phyloP scores from a whole-genome alignment of 371 early-diverging fungal genomes.

The Mortierella sp. region DNA sequence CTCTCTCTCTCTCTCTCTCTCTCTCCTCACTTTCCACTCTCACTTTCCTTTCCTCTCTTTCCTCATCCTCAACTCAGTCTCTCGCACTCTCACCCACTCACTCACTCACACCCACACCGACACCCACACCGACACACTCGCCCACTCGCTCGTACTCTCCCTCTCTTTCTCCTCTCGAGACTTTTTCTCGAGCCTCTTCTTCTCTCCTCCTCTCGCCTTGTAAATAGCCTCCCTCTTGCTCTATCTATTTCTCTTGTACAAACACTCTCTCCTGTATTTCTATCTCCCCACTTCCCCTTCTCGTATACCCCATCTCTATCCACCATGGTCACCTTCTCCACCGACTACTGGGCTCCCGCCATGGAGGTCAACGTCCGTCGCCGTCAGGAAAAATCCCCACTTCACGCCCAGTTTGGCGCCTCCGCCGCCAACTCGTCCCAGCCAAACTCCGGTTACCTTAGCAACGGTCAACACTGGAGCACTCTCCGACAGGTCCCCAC shows the following conservation, averaged over 20 bases:
- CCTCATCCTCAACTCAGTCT: no score
- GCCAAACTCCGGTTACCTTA: constrained; percentile 3
- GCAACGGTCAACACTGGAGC: constrained; percentile 25
- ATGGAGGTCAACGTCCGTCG: constrained; percentile 58
- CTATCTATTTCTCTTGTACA: constrained; percentile 1
- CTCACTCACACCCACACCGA: background rate
- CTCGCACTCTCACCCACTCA: background rate
- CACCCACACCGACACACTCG: background rate
- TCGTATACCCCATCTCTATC: background rate
- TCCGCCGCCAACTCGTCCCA: background rate
- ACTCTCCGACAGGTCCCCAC: constrained; percentile 44
- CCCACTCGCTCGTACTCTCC: background rate
- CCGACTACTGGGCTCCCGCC: constrained; percentile 61
- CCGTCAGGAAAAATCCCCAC: constrained; percentile 44
- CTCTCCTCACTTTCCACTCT: background rate
- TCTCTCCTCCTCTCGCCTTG: background rate
- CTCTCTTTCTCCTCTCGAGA: background rate
- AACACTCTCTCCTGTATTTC: background rate
- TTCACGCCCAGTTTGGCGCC: constrained; percentile 3
- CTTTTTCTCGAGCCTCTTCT: background rate
- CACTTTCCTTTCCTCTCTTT: no score
- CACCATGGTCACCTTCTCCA: constrained; percentile 58
- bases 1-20: background rate
- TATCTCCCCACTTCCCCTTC: background rate
- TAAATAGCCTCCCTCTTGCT: background rate